These are phyloP conservation scores for Ascosphaera aggregata DNA, from an alignment of 2,329 filamentous ascomycete genomes.

Conservation along the genomic window DNA sequence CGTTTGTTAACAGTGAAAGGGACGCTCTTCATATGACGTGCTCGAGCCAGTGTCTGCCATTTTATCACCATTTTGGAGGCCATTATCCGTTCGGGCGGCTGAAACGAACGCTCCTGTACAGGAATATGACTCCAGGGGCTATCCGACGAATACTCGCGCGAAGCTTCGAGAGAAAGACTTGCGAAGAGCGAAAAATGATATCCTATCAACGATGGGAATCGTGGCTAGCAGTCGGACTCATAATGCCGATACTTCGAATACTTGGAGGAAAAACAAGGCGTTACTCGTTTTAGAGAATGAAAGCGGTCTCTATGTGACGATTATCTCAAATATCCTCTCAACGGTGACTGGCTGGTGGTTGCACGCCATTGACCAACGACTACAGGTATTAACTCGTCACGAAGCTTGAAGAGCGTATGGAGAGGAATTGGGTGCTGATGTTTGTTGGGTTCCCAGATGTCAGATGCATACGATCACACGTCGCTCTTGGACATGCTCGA, in stretches of 20 bases:
- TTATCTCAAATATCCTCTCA: conserved; percentile 17
- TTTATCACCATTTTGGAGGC: no score
- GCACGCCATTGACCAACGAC: conserved; percentile 14
- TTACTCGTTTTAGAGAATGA: conserved; percentile 21
- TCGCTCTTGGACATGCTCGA: conserved; percentile 15
- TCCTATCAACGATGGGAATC: conserved; percentile 25
- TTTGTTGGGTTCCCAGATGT: conserved; percentile 14
- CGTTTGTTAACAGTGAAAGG: conserved; percentile 13
- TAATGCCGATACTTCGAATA: conserved; percentile 12
- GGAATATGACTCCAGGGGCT: conserved; percentile 23
- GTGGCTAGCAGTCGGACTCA: conserved; percentile 21
- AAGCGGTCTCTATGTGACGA: conserved; percentile 19
- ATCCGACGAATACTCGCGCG: conserved; percentile 22
- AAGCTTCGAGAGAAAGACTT: conserved; percentile 17
- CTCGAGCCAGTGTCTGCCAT: conserved; percentile 12
- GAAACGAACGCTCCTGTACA: conserved; percentile 24
- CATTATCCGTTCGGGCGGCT: no score
- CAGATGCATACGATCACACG: conserved; percentile 14
- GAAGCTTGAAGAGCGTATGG: conserved; percentile 4
- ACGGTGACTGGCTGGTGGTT: conserved; percentile 22
- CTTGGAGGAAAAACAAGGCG: conserved; percentile 16
- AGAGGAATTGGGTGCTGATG: conserved; percentile 4
- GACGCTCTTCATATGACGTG: conserved; percentile 23
- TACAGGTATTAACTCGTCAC: conserved; percentile 13
- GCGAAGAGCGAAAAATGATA: conserved; percentile 26